Evolutionary conservation across 805 yeast genomes (phyloP).

Genomic region (Pichia gijzeniarum): DNA sequence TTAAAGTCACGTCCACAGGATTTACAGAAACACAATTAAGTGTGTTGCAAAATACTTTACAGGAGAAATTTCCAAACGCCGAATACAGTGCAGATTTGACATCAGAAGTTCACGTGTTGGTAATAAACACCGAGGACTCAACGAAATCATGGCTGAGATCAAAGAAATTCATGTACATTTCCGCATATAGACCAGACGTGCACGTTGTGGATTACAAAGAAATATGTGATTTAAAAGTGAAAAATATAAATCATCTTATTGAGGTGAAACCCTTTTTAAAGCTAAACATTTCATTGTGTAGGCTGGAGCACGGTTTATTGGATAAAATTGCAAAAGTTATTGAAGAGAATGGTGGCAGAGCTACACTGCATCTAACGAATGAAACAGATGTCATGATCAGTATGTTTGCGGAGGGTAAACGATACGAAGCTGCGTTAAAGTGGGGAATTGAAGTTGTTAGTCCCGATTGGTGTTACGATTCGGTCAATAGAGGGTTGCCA

Average conservation of each 20-base stretch:
- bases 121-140: conserved; percentile 20
- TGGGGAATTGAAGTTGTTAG: conserved; percentile 52
- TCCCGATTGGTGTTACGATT: conserved; percentile 47
- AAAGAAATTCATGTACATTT: conserved; percentile 47
- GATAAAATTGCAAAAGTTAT: conserved; percentile 30
- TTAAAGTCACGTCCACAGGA: conserved; percentile 25
- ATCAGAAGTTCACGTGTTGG: conserved; percentile 21
- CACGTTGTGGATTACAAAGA: conserved; percentile 43
- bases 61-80: conserved; percentile 14
- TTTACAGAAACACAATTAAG: conserved; percentile 17
- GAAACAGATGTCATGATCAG: conserved; percentile 41
- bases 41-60: conserved; percentile 14
- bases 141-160: conserved; percentile 32
- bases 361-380: conserved; percentile 42
- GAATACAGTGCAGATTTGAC: conserved; percentile 24
- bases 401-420: conserved; percentile 43
- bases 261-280: conserved; percentile 38
- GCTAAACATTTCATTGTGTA: conserved; percentile 35
- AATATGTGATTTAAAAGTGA: conserved; percentile 45
- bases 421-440: conserved; percentile 46
- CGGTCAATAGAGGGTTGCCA: conserved; percentile 38
- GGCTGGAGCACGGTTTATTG: conserved; percentile 16
- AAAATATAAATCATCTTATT: conserved; percentile 18
- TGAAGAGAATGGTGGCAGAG: conserved; percentile 40
- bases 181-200: conserved; percentile 49